A percentile compares a stretch with the other conserved stretches of the same genome.
phyloP scores from a whole-genome alignment of 495 filamentous ascomycete species.

The Ramalina intermedia region DNA sequence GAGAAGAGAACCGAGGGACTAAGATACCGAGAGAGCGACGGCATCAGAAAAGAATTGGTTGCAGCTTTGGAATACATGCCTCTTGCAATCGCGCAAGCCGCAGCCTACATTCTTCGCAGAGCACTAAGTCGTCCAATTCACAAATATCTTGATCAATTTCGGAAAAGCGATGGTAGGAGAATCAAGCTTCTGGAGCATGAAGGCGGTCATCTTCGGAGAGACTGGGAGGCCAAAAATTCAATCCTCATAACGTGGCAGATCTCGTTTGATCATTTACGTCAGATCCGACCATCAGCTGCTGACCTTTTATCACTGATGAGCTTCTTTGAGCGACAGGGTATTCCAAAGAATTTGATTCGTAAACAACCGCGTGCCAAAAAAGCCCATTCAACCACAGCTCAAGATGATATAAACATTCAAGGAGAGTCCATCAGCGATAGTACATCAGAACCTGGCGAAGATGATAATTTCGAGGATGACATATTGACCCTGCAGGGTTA shows the following conservation, averaged over 20 bases:
- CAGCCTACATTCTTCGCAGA: conserved; percentile 28
- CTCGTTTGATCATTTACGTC: conserved; percentile 30
- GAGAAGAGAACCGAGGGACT: conserved; percentile 22
- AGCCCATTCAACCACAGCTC: neutral
- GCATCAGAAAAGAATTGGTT: conserved; percentile 13
- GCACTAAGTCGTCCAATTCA: conserved; percentile 15
- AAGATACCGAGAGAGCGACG: conserved; percentile 6
- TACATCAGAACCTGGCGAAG: neutral
- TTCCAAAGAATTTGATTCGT: conserved; percentile 14
- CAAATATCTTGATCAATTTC: conserved; percentile 26
- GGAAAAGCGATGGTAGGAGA: conserved; percentile 18
- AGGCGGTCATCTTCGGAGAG: conserved; percentile 24
- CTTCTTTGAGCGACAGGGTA: conserved; percentile 21
- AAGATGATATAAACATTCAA: neutral
- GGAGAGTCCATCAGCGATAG: neutral
- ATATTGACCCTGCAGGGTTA: neutral
- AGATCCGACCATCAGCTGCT: conserved; percentile 14
- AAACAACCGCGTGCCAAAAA: neutral
- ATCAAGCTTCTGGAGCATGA: conserved; percentile 24
- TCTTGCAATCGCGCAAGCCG: conserved; percentile 36
- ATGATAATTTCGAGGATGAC: neutral
- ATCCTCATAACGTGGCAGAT: conserved; percentile 35
- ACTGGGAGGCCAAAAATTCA: conserved; percentile 26
- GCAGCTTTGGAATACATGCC: conserved; percentile 30
- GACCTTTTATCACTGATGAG: conserved; percentile 22